Evolutionary conservation across 371 early-diverging fungal genomes (phyloP), one percentile per base, ranked within the genome.

Genomic region (Rhizopus arrhizus): DNA sequence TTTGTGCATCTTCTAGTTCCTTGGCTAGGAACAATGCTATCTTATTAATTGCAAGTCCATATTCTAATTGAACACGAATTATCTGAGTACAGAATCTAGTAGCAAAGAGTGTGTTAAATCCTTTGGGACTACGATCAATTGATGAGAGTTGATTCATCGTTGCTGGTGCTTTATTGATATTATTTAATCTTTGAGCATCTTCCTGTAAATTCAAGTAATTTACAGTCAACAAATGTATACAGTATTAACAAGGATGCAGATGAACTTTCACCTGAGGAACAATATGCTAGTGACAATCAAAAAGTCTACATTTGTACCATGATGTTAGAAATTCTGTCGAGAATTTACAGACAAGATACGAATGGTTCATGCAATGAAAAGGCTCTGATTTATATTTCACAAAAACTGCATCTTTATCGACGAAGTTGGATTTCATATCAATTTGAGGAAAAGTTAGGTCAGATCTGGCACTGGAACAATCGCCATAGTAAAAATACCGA

Each of bases 361-460:
- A n/a, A n/a, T n/a, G n/a, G n/a, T n/a, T 59, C 36, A 59, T 59
- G 51, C 41, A 59, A 52, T 59, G 52, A 47, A 56, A 56, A 28
- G 35, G 35, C 35, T 35, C 59, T 46, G 51, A 59, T 43, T 9
- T 41, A n/a, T 36, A 54, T 34, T 64, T 47, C 42, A 53, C 53
- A 57, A 49, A 22, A 35, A 54, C 22, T 59, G 45, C 51, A 32
- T 59, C 46, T 59, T 51, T 45, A 59, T 59, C 31, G 59, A 51
- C 33, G n/a, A 59, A 42, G 43, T 16, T 49, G 42, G 52, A 32
- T 50, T 41, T 59, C 43, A 59, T 33, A 47, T 47, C 11, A 16
- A 47, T 38, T 29, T 57, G 48, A 57, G 57, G 15, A 46, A 47
- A 36, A 15, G 47, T 57, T 57, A 22, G 57, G 47, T 16, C 35